Evolutionary conservation across 768 basidiomycete genomes (phyloP), one percentile per base, ranked within the genome.

Genomic region (Podaxis rugospora): DNA sequence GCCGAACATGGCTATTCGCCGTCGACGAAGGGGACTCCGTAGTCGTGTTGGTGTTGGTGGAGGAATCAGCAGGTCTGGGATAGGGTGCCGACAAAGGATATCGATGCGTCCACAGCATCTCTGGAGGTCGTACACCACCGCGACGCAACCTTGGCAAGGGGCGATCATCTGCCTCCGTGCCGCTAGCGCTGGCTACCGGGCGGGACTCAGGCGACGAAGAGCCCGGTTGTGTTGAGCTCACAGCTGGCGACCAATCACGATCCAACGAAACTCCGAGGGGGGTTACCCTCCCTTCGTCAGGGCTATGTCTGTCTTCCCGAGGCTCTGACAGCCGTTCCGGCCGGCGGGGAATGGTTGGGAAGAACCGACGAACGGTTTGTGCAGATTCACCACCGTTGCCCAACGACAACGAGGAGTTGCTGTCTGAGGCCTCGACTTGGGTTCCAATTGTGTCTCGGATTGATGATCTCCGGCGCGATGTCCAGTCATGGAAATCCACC

Each of bases 401-500:
- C 49, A 57, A 10, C 21, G 60, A 51, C 36, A 57, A 27, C 37
- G 59, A 10, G 18, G 55, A 47, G 36, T 28, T 37, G 16, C 66
- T 59, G 23, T 74, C 74, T 18, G 66, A 59, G 16, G 66, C 62
- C 46, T 75, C 76, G 36, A 69, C 63, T 42, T 72, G 70, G 11
- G 69, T 51, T 42, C 64, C 64, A 10, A 69, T 50, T 2, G 71
- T 57, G 13, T 80, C 78, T 50, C 82, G 72, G 25, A 70, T 82
- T 4, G 76, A 74, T 16, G 82, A 82, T 55, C 90, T 82, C 32
- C 89, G 83, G 11, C 84, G 84, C 23, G 82, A 71, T 0, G 89
- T 87, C 63, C 88, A 90, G 27, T 91, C 89, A 67, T 80, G 85
- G 70, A 92, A 90, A 63, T 91, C 89, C 13, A 83, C 77, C 13